Evolutionary conservation across 2,329 filamentous ascomycete genomes (phyloP), one percentile per base, ranked within the genome.

Genomic region (Westerdykella aurantiaca): DNA sequence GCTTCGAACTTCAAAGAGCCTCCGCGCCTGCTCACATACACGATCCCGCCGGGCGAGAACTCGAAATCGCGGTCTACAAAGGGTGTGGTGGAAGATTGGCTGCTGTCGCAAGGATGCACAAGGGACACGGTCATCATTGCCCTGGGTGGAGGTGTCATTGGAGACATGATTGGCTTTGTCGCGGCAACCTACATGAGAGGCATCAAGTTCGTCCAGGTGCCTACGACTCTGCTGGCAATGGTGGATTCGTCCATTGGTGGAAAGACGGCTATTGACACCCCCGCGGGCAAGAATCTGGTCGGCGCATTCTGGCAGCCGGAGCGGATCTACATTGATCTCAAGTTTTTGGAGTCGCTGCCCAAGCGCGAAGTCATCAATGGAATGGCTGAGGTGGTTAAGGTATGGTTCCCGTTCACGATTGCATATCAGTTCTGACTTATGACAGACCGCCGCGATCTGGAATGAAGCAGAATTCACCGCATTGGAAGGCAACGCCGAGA

Each of bases 171-270:
- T 51, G 93, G 93, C 41, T 98, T 95, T 66, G 89, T 97, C 41
- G 93, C 93, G 17, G 89, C 93, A 33, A 98, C 93, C 31, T 98
- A 97, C 72, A 98, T 98, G 93, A 85, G 93, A 55, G 93, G 93
- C 44, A 85, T 98, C 50, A 87, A 87, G 55, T 95, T 95, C 65
- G 89, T 96, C 34, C 93, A 98, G 70, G 90, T 98, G 38, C 93
- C 93, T 1, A 98, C 93, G 9, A 95, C 90, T 0, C 75, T 98
- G 45, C 77, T 98, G 42, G 82, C 93, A 51, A 98, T 98, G 93
- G 93, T 98, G 34, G 93, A 98, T 70, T 97, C 91, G 37, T 95
- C 89, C 31, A 97, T 98, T 63, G 93, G 93, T 49, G 93, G 93
- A 51, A 98, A 98, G 76, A 98, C 93, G 9, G 93, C 93, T 44